Base-by-base conservation (phyloP, 2,329 filamentous ascomycete species). In the Phialocephala sp. region DNA sequence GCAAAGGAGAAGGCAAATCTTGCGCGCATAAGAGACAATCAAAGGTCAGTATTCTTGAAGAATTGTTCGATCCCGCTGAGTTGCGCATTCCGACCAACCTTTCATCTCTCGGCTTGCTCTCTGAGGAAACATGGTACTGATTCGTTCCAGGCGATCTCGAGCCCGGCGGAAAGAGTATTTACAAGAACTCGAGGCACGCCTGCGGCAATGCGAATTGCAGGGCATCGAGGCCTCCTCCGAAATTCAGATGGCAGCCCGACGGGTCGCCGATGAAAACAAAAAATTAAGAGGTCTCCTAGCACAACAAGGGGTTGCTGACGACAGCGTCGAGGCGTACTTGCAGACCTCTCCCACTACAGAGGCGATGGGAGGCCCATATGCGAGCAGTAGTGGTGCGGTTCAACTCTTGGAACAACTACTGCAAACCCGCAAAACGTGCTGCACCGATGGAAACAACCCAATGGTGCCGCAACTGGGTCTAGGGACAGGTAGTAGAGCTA, bases 111-210 rank as follows among this genome's bases (percentile, higher is more conserved):
- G n/a, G 15, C 5, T 43, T 18, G 41, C 15, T 43, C 15, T 43
- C 41, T 1, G 15, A 32, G 15, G 15, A 8, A 43, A n/a, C n/a
- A 18, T 18, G 2, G 41, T 18, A n/a, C 41, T 43, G 41, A 43
- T 43, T 15, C 12, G 41, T 6, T 32, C 27, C 6, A 43, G 41
- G 6, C 87, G 90, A 68, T 92, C 89, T n/a, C 87, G 91, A 61
- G 89, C 89, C 55, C 85, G 90, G 41, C 84, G 88, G 69, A 91
- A 90, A 79, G 89, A 92, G 73, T 92, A 93, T 74, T 79, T 92
- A 45, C 82, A 87, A 67, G 88, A 91, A 63, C 83, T 93, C 35
- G 90, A 93, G 77, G 80, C 83, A 62, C 87, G 87, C 66, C 78
- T 90, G 64, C 84, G 87, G 56, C 78, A 80, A 60, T 91, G 85